A percentile compares a stretch with the other conserved stretches of the same genome.
Evolutionary conservation across 306 rosid genomes (phyloP).

Genomic region (Medicago lupulina): DNA sequence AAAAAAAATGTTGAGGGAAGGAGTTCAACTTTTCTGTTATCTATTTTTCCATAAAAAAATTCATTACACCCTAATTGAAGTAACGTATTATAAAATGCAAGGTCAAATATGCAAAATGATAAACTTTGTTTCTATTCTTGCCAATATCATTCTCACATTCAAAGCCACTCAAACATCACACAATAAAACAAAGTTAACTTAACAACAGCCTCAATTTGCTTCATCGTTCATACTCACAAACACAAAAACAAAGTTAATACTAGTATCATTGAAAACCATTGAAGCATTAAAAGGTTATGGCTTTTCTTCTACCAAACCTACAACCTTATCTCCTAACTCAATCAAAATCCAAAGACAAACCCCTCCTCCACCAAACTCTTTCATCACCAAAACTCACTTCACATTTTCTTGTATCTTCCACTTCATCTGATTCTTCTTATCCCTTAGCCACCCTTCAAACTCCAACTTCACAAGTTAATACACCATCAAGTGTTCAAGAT

Average conservation of each 20-base stretch:
- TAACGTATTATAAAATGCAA: not conserved
- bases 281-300: slow-evolving; percentile 56
- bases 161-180: slow-evolving; percentile 57
- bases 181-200: slow-evolving; percentile 35
- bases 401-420: slow-evolving; percentile 45
- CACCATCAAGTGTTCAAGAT: slow-evolving; percentile 54
- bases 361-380: slow-evolving; percentile 53
- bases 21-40: no score
- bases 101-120: slow-evolving; percentile 35
- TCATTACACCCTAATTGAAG: not conserved
- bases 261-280: slow-evolving; percentile 26
- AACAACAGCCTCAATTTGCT: slow-evolving; percentile 46
- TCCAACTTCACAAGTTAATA: slow-evolving; percentile 58
- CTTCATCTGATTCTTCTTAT: slow-evolving; percentile 35
- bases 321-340: slow-evolving; percentile 62
- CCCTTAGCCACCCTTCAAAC: slow-evolving; percentile 47
- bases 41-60: not conserved
- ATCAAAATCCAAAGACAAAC: slow-evolving; percentile 64
- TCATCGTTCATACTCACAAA: slow-evolving; percentile 39
- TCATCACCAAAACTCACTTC: slow-evolving; percentile 51
- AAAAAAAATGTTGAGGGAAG: no score
- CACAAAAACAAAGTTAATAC: slow-evolving; percentile 4
- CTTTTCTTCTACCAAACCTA: slow-evolving; percentile 75
- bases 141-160: slow-evolving; percentile 54
- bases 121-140: slow-evolving; percentile 25